Evolutionary conservation across 2,329 filamentous ascomycete species (phyloP), one percentile per base, ranked within the genome.

Genomic region (Simplicillium sp.): DNA sequence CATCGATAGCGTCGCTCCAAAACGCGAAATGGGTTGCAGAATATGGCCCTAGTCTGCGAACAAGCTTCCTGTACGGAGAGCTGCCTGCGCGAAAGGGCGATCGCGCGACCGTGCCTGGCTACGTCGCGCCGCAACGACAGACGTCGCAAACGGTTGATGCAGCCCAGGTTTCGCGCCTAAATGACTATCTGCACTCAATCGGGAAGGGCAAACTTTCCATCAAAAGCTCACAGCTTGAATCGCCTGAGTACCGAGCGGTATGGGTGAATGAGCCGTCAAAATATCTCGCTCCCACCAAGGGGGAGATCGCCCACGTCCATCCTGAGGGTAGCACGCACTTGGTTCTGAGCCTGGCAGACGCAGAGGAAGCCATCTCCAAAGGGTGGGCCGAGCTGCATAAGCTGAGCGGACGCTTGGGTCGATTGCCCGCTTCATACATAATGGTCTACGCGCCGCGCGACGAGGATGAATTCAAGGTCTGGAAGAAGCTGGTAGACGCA

Each of bases 381-480:
- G 62, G 63, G 1, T 68, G 65, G 65, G 64, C 54, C 14, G 58
- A 65, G 51, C 49, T 65, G 4, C 65, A 67, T 37, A 46, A 44
- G 37, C 49, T 68, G 2, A 33, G 45, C 2, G 42, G 42, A 11
- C 18, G 34, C 13, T 3, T 29, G 3, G 31, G 31, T 7, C 12
- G 31, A 15, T 4, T 62, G 34, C 61, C 64, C 1, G 57, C 55
- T 50, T 54, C 54, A 0, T 68, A 64, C 40, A 51, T 67, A 25
- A 37, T 68, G 35, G 34, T 68, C 1, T 68, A 68, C 20, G 63
- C 64, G 34, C 65, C 64, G 33, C 47, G 65, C 18, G 51, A 62
- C 15, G 54, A 54, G 14, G 51, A 20, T 1, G 65, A 68, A 48
- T 52, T 60, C 20, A 50, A 45, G 18, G 48, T 58, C 7, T 48